Evolutionary conservation across 75 land plant genomes (phyloP).

Genomic region (Ceratopteris richardii): DNA sequence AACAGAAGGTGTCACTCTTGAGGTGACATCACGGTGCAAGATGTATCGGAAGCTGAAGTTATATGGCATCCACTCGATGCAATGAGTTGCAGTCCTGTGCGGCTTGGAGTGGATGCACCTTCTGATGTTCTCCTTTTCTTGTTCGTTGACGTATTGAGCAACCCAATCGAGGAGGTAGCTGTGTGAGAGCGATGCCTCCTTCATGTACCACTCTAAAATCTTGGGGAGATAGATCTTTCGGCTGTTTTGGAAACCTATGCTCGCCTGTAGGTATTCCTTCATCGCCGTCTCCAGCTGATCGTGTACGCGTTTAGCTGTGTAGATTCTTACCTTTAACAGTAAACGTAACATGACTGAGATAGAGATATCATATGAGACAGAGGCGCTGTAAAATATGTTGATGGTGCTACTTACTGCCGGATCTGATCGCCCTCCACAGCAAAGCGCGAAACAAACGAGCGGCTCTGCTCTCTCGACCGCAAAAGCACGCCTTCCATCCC

Average conservation of each 20-base stretch:
- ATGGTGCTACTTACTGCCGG: conserved; percentile 22
- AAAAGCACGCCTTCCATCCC: conserved; percentile 31
- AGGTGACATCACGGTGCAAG: conserved; percentile 30
- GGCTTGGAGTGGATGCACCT: conserved; percentile 18
- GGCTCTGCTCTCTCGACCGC: conserved; percentile 25
- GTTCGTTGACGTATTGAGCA: conserved; percentile 19
- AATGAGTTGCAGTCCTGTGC: conserved; percentile 17
- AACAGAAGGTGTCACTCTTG: too few relatives aligned
- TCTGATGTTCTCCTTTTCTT: conserved; percentile 14
- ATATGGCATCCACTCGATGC: conserved; percentile 52
- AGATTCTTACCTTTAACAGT: conserved; percentile 31
- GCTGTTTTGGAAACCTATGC: conserved; percentile 25
- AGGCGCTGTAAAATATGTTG: not conserved
- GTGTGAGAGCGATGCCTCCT: conserved; percentile 18
- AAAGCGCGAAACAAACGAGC: conserved; percentile 32
- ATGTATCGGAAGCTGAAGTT: conserved; percentile 61
- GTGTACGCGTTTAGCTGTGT: conserved; percentile 34
- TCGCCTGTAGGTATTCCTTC: conserved; percentile 35
- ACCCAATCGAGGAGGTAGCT: conserved; percentile 28
- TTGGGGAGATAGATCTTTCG: conserved; percentile 31
- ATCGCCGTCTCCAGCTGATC: conserved; percentile 38
- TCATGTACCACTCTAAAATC: conserved; percentile 32
- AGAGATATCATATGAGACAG: not conserved
- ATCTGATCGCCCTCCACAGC: conserved; percentile 38
- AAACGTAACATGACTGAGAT: not conserved